phyloP scores from a whole-genome alignment of 2,329 filamentous ascomycete genomes.

The Fusarium guadeloupense region DNA sequence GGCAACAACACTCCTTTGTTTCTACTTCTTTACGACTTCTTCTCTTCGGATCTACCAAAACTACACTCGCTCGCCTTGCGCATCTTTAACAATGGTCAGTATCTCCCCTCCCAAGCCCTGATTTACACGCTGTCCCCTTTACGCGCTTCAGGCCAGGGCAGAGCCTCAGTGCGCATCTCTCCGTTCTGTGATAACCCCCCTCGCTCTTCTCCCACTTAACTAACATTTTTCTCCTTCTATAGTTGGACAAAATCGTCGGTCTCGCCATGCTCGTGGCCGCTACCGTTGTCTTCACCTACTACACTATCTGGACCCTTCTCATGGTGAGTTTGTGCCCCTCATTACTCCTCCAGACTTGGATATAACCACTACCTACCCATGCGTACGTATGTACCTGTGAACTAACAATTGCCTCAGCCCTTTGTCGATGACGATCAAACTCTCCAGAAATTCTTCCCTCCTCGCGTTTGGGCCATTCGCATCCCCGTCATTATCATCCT shows the following conservation, averaged over 20 bases:
- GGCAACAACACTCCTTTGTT: conserved; percentile 39
- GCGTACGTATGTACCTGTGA: neutral
- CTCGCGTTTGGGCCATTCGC: conserved; percentile 97
- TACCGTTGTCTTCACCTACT: conserved; percentile 78
- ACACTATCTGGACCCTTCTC: conserved; percentile 95
- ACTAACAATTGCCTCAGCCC: conserved; percentile 66
- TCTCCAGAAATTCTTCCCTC: conserved; percentile 93
- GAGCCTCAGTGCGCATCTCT: neutral
- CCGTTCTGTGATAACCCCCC: conserved; percentile 39
- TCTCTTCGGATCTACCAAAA: conserved; percentile 18
- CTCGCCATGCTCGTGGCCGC: conserved; percentile 75
- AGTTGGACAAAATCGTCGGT: conserved; percentile 89
- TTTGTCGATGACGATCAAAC: conserved; percentile 96
- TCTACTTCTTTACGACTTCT: conserved; percentile 6
- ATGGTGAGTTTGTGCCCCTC: conserved; percentile 72
- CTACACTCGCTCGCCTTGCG: conserved; percentile 31
- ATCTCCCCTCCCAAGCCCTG: neutral
- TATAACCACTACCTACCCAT: conserved; percentile 3
- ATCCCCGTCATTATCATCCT: conserved; percentile 97
- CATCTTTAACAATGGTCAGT: conserved; percentile 41
- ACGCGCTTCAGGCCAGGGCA: conserved; percentile 19
- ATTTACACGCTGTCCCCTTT: conserved; percentile 34
- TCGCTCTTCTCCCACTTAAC: conserved; percentile 11
- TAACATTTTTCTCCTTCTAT: conserved; percentile 31
- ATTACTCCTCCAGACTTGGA: conserved; percentile 2